Evolutionary conservation across 306 rosid species (phyloP), one percentile per base, ranked within the genome.

Genomic region (Trichosanthes cucumerina): DNA sequence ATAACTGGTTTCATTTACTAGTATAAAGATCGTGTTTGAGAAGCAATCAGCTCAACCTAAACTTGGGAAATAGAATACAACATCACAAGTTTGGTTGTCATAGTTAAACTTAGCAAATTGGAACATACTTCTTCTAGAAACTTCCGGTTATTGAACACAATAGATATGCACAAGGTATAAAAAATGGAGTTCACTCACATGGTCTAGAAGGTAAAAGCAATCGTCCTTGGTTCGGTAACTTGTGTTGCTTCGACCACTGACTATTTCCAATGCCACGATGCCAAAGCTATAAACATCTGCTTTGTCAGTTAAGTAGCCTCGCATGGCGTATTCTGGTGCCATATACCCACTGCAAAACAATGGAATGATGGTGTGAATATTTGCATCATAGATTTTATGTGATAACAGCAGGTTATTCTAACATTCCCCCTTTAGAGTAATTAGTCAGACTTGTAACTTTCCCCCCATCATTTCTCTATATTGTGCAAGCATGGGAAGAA

Each of bases 201-300:
- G 66, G 38, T 90, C 93, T 60, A 88, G 83, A 82, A 90, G 87
- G 75, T 82, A 81, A 79, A 87, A 80, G 36, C 82, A 78, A 11
- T 85, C 87, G 23, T 86, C 90, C 60, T 80, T 84, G 57, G 90
- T 72, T 80, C 84, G 70, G 66, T 80, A 80, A 57, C 72, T 86
- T 54, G 89, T 84, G 83, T 87, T 91, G 88, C 85, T 78, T 65
- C 83, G 89, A 39, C 93, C 96, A 59, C 85, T 85, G 14, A 85
- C 75, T 24, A 86, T 85, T 78, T 92, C 93, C 65, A 88, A 74
- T 2, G 79, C 80, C n/a, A 88, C 85, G 21, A 92, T 77, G 24
- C 91, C 95, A 34, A 87, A 92, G 72, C 96, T 93, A 75, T 93
- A 91, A 2, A 91, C 96, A 74, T 93, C 98, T 66, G 88, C 93